phyloP scores from a whole-genome alignment of 805 yeast species.

The Vanderwaltozyma polyspora region DNA sequence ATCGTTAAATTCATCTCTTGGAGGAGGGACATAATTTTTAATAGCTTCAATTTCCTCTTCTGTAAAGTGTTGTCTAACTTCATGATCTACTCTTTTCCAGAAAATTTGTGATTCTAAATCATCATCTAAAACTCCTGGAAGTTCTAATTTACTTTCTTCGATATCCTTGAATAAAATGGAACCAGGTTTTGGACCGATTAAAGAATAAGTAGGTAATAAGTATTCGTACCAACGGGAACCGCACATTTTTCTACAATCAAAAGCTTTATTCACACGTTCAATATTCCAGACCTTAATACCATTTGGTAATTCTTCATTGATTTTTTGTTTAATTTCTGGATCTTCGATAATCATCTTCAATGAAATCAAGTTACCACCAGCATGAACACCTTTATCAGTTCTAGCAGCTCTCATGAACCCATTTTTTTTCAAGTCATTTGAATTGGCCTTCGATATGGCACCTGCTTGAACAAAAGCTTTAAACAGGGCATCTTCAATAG shows the following conservation, averaged over 20 bases:
- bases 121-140: conserved; percentile 48
- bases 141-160: conserved; percentile 36
- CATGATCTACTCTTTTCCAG: conserved; percentile 48
- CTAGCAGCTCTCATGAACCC: conserved; percentile 81
- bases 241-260: conserved; percentile 92
- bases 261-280: conserved; percentile 76
- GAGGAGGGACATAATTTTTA: conserved; percentile 26
- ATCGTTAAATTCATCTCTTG: conserved; percentile 31
- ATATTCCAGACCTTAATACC: conserved; percentile 91
- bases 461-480: conserved; percentile 77
- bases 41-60: conserved; percentile 20
- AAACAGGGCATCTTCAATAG: conserved; percentile 84
- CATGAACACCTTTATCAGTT: conserved; percentile 95
- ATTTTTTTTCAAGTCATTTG: conserved; percentile 76
- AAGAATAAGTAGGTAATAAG: conserved; percentile 79
- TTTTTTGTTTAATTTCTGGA: conserved; percentile 55
- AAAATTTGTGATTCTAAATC: conserved; percentile 64
- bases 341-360: conserved; percentile 74
- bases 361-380: conserved; percentile 87
- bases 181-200: conserved; percentile 81
- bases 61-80: conserved; percentile 26
- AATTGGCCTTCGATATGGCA: conserved; percentile 75
- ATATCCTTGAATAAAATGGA: conserved; percentile 54
- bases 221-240: conserved; percentile 94
- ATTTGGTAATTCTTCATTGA: conserved; percentile 68